Evolutionary conservation across 371 early-diverging fungal genomes (phyloP).

Genomic region (Mortierella sp.): DNA sequence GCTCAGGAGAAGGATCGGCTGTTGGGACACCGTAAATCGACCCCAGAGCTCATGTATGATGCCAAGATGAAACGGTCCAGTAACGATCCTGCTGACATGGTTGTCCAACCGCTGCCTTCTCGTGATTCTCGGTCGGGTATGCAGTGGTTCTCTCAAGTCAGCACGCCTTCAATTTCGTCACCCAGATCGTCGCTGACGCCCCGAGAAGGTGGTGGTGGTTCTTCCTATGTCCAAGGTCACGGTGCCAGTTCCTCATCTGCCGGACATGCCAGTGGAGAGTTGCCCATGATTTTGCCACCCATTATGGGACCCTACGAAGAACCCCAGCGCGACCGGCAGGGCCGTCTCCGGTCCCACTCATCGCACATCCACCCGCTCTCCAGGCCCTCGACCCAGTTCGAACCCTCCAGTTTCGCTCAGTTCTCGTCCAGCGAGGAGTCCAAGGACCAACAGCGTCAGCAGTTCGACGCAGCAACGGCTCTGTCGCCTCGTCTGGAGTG

Average conservation of each 20-base stretch:
- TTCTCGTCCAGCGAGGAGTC: not conserved
- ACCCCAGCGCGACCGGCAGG: not conserved
- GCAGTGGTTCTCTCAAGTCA: conserved; percentile 50
- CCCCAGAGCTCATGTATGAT: conserved; percentile 33
- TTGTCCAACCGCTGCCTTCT: conserved; percentile 45
- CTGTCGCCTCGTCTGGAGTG: conserved; percentile 34
- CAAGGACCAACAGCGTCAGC: conserved; percentile 13
- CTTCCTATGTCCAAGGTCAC: not conserved
- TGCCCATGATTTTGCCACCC: conserved; percentile 27
- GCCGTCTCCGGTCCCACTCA: conserved; percentile 22
- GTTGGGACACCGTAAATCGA: conserved; percentile 48
- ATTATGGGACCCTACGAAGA: conserved; percentile 23
- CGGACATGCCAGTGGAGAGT: not conserved
- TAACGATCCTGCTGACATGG: conserved; percentile 40
- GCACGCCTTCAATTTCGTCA: conserved; percentile 1
- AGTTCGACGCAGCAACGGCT: conserved; percentile 9
- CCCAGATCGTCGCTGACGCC: conserved; percentile 13
- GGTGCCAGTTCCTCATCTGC: not conserved
- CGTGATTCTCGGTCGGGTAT: conserved; percentile 46
- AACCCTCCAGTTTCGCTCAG: conserved; percentile 1
- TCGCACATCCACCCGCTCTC: conserved; percentile 49
- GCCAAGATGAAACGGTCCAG: conserved; percentile 34
- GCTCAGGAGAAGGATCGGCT: conserved; percentile 29
- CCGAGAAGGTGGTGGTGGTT: not conserved
- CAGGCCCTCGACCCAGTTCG: conserved; percentile 20